Conservation (phyloP, 169 alveolate species). For the Sarcocystis neurona region DNA sequence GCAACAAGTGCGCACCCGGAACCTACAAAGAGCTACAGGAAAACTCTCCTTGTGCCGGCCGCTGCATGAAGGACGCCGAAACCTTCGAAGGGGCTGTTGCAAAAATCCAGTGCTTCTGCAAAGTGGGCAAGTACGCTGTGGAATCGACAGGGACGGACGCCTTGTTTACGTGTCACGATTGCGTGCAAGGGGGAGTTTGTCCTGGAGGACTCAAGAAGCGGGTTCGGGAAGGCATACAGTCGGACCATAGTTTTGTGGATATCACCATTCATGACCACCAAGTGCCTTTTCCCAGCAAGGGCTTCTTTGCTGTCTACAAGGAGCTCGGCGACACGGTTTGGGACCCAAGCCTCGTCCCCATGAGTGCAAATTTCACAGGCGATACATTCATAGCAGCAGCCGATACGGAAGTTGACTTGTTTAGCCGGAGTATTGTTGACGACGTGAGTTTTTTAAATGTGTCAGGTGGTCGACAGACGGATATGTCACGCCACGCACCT, state of each 20-base stretch:
- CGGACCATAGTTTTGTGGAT: conserved; percentile 49
- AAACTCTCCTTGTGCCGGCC: conserved; percentile 67
- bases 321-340: not conserved
- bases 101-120: conserved; percentile 67
- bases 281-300: conserved; percentile 63
- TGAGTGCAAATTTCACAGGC: conserved; percentile 10
- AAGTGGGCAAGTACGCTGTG: conserved; percentile 65
- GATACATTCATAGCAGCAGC: not conserved
- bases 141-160: conserved; percentile 55
- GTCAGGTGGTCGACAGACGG: too few species aligned
- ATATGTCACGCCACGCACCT: too few species aligned
- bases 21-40: conserved; percentile 66
- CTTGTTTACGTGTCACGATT: conserved; percentile 60
- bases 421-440: too few species aligned
- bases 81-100: conserved; percentile 66
- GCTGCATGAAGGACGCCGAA: conserved; percentile 66
- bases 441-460: too few species aligned
- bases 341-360: not conserved
- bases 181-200: conserved; percentile 66
- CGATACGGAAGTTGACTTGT: too few species aligned
- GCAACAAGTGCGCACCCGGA: conserved; percentile 64
- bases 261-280: conserved; percentile 62
- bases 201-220: conserved; percentile 62
- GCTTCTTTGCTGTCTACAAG: conserved; percentile 63
- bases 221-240: conserved; percentile 51